Percentiles rank a stretch among this genome's conserved stretches.
These are phyloP conservation scores for Eremothecium cymbalariae DNA, from an alignment of 1,139 yeast species.

Conservation along the genomic window DNA sequence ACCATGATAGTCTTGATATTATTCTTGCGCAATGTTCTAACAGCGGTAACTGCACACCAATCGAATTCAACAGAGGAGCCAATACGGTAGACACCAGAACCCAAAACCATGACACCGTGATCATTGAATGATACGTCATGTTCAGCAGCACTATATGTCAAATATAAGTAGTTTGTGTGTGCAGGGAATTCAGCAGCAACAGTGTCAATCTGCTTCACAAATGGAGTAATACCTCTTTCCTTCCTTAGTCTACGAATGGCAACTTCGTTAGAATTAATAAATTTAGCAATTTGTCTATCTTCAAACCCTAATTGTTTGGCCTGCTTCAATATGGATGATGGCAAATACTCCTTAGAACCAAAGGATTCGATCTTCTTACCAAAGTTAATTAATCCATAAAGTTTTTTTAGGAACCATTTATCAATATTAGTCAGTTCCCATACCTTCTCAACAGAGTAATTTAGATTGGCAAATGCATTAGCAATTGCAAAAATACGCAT, in stretches of 20 bases:
- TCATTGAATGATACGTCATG: constrained; percentile 81
- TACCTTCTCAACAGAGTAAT: constrained; percentile 85
- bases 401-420: constrained; percentile 92
- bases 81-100: constrained; percentile 91
- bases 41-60: constrained; percentile 95
- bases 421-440: constrained; percentile 92
- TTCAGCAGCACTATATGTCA: constrained; percentile 89
- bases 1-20: constrained; percentile 92
- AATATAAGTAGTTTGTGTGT: constrained; percentile 85
- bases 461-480: constrained; percentile 67
- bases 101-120: constrained; percentile 82
- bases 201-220: constrained; percentile 95
- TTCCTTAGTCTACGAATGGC: constrained; percentile 87
- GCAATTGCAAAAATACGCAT: constrained; percentile 96
- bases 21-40: constrained; percentile 82
- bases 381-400: constrained; percentile 61
- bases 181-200: constrained; percentile 99
- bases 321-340: constrained; percentile 55
- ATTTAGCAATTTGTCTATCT: constrained; percentile 92
- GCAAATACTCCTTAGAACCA: constrained; percentile 55
- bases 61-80: constrained; percentile 94
- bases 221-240: constrained; percentile 82
- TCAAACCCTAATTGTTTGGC: constrained; percentile 97
- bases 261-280: constrained; percentile 82
- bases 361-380: constrained; percentile 55